Percentiles rank a stretch among this genome's conserved stretches.
These are phyloP conservation scores for Caloboletus inedulis DNA, from an alignment of 1,284 basidiomycete species.

Conservation along the genomic window DNA sequence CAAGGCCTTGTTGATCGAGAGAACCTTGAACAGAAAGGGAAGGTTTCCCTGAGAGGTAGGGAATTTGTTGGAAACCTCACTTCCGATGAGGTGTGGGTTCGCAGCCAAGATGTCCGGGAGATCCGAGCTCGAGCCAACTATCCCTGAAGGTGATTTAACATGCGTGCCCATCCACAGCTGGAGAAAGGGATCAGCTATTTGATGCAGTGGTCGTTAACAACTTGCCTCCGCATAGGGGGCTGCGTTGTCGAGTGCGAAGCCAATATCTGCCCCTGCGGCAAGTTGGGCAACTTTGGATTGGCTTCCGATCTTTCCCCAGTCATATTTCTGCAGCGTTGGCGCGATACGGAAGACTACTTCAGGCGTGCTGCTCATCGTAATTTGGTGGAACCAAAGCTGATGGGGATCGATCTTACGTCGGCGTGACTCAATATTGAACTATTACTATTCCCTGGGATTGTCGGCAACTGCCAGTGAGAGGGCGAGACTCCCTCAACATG, in stretches of 20 bases:
- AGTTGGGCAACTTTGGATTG: constrained; percentile 59
- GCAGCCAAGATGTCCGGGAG: constrained; percentile 64
- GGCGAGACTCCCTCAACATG: background rate
- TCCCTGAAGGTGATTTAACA: constrained; percentile 77
- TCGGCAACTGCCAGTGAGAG: background rate
- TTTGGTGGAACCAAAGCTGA: background rate
- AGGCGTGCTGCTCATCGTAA: constrained; percentile 23
- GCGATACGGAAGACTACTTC: constrained; percentile 61
- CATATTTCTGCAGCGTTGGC: constrained; percentile 69
- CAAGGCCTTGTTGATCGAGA: constrained; percentile 91
- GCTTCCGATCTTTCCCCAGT: constrained; percentile 69
- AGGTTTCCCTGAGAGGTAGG: constrained; percentile 67
- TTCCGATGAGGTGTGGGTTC: constrained; percentile 70
- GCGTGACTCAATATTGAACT: background rate
- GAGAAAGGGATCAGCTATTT: constrained; percentile 3
- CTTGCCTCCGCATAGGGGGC: constrained; percentile 57
- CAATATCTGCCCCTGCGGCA: constrained; percentile 31
- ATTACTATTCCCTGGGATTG: background rate
- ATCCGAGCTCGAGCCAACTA: constrained; percentile 43
- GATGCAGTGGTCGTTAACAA: constrained; percentile 2
- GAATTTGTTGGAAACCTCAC: constrained; percentile 60
- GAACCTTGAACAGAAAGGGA: constrained; percentile 92
- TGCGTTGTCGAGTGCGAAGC: constrained; percentile 44
- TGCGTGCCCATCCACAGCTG: constrained; percentile 99
- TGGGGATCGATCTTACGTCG: background rate